Base-by-base conservation (phyloP, 1,284 basidiomycete genomes). In the Rhodotorula glutinis region DNA sequence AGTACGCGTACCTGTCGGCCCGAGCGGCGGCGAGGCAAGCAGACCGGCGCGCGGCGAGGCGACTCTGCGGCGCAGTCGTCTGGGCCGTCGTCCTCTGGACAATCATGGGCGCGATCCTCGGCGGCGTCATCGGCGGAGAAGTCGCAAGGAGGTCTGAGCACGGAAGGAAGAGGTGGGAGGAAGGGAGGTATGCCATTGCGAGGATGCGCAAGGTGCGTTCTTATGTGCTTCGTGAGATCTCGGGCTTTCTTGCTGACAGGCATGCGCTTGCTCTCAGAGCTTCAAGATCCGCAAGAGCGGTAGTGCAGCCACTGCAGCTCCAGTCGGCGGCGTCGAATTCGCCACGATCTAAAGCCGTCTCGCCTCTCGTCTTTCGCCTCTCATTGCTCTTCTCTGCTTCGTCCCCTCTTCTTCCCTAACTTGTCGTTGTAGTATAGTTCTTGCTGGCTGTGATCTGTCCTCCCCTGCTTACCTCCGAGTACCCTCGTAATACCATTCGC, bases 1-100 rank as follows among this genome's bases (percentile, higher is more conserved):
- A 43, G 2, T 33, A 25, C 38, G 49, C 49, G 8, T 38, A 59
- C 58, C 33, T 41, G 23, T 30, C 53, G 8, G 25, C 38, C 38
- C 58, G 56, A 43, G 56, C 56, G 19, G 38, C 46, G 44, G 19
- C 58, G 21, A 51, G 58, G 46, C 58, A 58, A 11, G 63, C 67
- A 2, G 67, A 69, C 43, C 56, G 60, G 4, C 33, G 67, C 11
- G 68, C 68, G n/a, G 33, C 65, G 29, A 49, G 53, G 17, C 46
- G 68, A 29, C 47, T 69, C 33, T 60, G 46, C 29, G 57, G 33
- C 19, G 67, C 63, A 4, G 8, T 66, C 21, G 55, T 41, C 27
- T 69, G 63, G 53, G 67, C 46, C 0, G 4, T 30, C 4, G 5
- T 69, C 3, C 13, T 69, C 23, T 69, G 59, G 41, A 4, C 60